phyloP scores from a whole-genome alignment of 1,139 yeast genomes.

The Yamadazyma trypodendri region DNA sequence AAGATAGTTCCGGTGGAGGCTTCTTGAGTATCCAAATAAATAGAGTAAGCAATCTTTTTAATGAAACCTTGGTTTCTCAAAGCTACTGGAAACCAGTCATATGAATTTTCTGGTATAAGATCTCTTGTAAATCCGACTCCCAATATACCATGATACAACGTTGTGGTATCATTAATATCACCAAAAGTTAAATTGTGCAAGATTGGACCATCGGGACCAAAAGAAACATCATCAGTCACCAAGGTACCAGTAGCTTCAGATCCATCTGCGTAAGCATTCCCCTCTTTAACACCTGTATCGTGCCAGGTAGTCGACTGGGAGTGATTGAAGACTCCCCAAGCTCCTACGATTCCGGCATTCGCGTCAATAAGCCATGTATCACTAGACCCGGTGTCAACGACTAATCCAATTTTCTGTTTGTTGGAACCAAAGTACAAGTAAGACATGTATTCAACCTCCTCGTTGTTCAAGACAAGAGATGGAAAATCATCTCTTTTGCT shows the following conservation, averaged over 20 bases:
- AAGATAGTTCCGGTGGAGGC: constrained; percentile 35
- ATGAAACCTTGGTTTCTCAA: constrained; percentile 26
- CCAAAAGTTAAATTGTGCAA: constrained; percentile 7
- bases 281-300: constrained; percentile 31
- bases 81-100: constrained; percentile 26
- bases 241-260: constrained; percentile 60
- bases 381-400: constrained; percentile 29
- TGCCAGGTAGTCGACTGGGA: constrained; percentile 14
- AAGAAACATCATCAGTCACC: constrained; percentile 46
- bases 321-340: constrained; percentile 6
- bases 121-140: constrained; percentile 50
- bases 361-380: constrained; percentile 25
- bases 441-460: constrained; percentile 48
- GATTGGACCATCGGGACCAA: constrained; percentile 4
- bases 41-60: constrained; percentile 28
- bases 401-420: constrained; percentile 18
- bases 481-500: too few species aligned
- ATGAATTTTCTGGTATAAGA: constrained; percentile 1
- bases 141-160: constrained; percentile 36
- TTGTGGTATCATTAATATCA: constrained; percentile 5
- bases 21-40: constrained; percentile 24
- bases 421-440: constrained; percentile 35
- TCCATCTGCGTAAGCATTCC: constrained; percentile 52
- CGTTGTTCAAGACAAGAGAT: too few species aligned
- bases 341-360: background rate